phyloP scores from a whole-genome alignment of 2,329 filamentous ascomycete genomes.

The Ophiostoma piceae region DNA sequence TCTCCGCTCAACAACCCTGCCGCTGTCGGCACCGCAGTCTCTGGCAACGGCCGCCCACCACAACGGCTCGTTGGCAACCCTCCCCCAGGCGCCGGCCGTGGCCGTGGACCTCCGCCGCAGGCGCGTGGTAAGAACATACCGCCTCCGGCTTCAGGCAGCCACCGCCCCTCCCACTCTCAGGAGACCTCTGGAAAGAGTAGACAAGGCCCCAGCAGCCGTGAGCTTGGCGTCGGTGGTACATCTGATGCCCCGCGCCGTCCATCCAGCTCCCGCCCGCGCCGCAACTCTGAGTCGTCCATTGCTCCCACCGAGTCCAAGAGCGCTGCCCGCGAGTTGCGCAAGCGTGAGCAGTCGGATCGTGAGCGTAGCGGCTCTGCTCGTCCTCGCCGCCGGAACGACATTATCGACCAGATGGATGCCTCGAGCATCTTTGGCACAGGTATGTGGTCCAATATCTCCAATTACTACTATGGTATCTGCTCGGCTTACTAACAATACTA shows the following conservation, averaged over 20 bases:
- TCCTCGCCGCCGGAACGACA: slow-evolving; percentile 59
- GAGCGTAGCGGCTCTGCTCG: slow-evolving; percentile 46
- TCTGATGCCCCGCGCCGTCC: slow-evolving; percentile 28
- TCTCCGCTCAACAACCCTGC: slow-evolving; percentile 15
- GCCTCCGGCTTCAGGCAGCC: slow-evolving; percentile 42
- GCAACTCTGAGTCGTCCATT: slow-evolving; percentile 76
- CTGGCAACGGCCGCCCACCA: slow-evolving; percentile 31
- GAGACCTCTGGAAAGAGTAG: slow-evolving; percentile 58
- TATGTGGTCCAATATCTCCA: slow-evolving; percentile 44
- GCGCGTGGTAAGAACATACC: slow-evolving; percentile 46
- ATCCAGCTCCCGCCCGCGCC: slow-evolving; percentile 50
- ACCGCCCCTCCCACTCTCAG: slow-evolving; percentile 61
- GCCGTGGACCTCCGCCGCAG: slow-evolving; percentile 38
- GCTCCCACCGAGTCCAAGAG: slow-evolving; percentile 50
- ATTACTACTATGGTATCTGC: not conserved
- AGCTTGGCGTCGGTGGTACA: not conserved
- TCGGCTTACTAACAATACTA: not conserved
- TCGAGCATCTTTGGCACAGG: slow-evolving; percentile 93
- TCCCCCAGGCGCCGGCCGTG: slow-evolving; percentile 34
- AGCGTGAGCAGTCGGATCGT: slow-evolving; percentile 49
- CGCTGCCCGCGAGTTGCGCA: slow-evolving; percentile 46
- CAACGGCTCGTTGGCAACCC: slow-evolving; percentile 9
- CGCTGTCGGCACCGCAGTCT: slow-evolving; percentile 26
- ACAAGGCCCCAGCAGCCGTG: slow-evolving; percentile 26
- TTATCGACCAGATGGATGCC: slow-evolving; percentile 95